A percentile compares a stretch with the other conserved stretches of the same genome.
phyloP scores from a whole-genome alignment of 2,329 filamentous ascomycete species.

The Neobulgaria alba region DNA sequence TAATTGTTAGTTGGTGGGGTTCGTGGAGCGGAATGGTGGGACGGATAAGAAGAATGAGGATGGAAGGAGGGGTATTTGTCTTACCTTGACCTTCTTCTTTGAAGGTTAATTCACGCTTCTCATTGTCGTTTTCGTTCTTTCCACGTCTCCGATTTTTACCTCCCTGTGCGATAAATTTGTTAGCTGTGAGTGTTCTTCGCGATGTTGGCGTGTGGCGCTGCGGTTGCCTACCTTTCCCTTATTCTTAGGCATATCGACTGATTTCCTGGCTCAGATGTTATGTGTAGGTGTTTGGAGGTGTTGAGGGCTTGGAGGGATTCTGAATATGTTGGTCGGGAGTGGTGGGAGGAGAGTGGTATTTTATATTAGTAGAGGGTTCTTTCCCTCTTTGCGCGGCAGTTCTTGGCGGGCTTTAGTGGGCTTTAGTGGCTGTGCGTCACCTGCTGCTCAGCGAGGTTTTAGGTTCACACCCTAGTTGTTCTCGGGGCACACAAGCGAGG shows the following conservation, averaged over 20 bases:
- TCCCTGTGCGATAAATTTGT: constrained; percentile 49
- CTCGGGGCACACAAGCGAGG: no score
- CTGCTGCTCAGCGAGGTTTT: no score
- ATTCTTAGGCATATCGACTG: constrained; percentile 84
- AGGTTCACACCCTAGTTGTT: no score
- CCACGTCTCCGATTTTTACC: constrained; percentile 97
- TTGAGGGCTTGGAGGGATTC: no score
- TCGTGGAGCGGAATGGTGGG: background rate
- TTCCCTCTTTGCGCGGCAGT: no score
- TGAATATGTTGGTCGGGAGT: no score
- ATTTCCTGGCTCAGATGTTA: constrained; percentile 2
- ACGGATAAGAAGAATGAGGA: background rate
- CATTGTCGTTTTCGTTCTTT: constrained; percentile 99
- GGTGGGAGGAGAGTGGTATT: no score
- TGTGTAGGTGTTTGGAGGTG: background rate
- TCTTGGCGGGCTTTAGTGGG: no score
- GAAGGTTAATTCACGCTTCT: constrained; percentile 97
- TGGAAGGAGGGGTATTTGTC: constrained; percentile 7
- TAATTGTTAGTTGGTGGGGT: constrained; percentile 29
- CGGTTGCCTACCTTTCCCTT: constrained; percentile 79
- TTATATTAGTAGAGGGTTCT: no score
- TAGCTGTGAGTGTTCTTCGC: constrained; percentile 4
- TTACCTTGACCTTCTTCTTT: constrained; percentile 91
- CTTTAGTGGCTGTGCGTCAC: no score
- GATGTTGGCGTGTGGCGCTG: constrained; percentile 4